Conservation (phyloP, 2,329 filamentous ascomycete species). For the Aspergillus clavatus region DNA sequence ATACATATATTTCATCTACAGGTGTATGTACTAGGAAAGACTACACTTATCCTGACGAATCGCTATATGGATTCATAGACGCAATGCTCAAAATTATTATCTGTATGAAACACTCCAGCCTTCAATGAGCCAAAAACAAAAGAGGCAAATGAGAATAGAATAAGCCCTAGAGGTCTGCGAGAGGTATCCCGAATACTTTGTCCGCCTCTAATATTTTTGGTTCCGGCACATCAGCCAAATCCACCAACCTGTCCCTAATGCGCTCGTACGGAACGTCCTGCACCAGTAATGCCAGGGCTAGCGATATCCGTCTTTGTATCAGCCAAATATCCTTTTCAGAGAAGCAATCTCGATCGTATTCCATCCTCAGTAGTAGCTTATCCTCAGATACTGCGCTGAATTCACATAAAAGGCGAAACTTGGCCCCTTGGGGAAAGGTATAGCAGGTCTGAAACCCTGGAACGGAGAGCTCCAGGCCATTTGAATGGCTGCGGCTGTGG, state of each 20-base stretch:
- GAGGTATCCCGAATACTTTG: not conserved
- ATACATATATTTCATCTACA: not conserved
- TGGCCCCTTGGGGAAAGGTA: conserved; percentile 3
- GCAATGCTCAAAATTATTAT: not conserved
- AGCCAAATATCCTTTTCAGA: not conserved
- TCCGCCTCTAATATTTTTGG: not conserved
- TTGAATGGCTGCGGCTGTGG: conserved; percentile 1
- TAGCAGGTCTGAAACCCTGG: not conserved
- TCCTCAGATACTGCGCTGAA: not conserved
- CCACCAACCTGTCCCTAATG: not conserved
- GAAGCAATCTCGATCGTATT: conserved; percentile 1
- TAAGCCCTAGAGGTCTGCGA: not conserved
- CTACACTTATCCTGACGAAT: not conserved
- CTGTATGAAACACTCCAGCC: not conserved
- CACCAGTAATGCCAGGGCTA: not conserved
- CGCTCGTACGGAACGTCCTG: not conserved
- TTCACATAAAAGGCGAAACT: conserved; percentile 6
- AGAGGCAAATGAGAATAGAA: not conserved
- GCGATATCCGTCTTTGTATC: not conserved
- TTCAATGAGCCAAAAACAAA: not conserved
- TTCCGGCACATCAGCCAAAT: not conserved
- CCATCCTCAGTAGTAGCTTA: not conserved
- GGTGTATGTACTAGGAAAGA: not conserved
- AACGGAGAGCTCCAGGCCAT: not conserved
- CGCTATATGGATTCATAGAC: not conserved